These are phyloP conservation scores for Pythium volutum DNA, from an alignment of 352 stramenopile species.

Conservation along the genomic window DNA sequence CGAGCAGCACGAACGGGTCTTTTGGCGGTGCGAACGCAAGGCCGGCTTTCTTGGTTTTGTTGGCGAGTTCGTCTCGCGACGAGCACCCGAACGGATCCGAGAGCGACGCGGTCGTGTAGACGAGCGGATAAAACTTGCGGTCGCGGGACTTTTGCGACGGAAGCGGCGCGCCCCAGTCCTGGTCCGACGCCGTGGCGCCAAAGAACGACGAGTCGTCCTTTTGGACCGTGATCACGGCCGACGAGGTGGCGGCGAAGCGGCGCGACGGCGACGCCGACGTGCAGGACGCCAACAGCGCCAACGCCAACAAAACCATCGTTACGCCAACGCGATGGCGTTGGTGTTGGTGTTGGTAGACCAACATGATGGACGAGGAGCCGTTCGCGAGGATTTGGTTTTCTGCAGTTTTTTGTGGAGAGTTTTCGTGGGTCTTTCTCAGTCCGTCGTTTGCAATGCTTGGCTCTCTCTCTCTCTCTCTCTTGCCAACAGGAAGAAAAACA, in stretches of 20 bases:
- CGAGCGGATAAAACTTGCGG: constrained; percentile 43
- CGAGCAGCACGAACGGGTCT: constrained; percentile 58
- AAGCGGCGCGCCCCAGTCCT: constrained; percentile 50
- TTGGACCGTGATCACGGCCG: constrained; percentile 59
- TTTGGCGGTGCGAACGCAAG: constrained; percentile 23
- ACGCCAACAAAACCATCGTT: not conserved
- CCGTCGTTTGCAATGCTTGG: too few species aligned
- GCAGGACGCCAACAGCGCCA: constrained; percentile 5
- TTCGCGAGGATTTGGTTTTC: not conserved
- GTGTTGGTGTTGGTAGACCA: not conserved
- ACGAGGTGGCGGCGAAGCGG: constrained; percentile 16
- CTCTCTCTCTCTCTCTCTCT: too few species aligned
- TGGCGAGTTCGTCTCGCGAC: constrained; percentile 29
- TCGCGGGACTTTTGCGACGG: constrained; percentile 44
- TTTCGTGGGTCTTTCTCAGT: too few species aligned
- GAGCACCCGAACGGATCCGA: constrained; percentile 55
- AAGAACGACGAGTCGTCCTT: constrained; percentile 53
- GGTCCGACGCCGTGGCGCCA: constrained; percentile 44
- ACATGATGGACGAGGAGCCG: not conserved
- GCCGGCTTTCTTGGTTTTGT: constrained; percentile 20
- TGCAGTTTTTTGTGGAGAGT: not conserved
- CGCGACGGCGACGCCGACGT: constrained; percentile 6
- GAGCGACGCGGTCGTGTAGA: constrained; percentile 44
- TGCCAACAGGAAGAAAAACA: too few species aligned
- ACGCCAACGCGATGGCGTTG: not conserved